Conservation (phyloP, 306 rosid species). For the Glycine latifolia region DNA sequence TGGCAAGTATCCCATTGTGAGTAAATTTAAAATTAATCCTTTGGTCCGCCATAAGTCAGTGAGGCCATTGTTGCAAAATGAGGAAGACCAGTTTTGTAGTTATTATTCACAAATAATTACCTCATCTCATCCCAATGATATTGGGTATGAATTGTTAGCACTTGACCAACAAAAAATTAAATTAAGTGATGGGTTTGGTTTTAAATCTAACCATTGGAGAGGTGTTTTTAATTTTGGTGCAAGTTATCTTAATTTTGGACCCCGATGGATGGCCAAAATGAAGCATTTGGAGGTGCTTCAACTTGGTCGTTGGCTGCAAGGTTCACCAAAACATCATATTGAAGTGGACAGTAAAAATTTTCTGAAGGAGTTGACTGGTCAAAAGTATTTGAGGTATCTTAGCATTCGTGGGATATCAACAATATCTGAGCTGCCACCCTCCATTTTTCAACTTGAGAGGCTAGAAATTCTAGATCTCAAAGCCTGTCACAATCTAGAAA, state of each 20-base stretch:
- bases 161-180: background rate
- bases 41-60: background rate
- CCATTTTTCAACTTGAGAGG: background rate
- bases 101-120: background rate
- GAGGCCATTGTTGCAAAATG: background rate
- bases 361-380: background rate
- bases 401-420: background rate
- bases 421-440: background rate
- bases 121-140: background rate
- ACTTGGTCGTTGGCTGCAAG: slow-evolving; percentile 36
- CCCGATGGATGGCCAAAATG: background rate
- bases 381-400: background rate
- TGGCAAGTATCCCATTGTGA: background rate
- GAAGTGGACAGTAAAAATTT: slow-evolving; percentile 13
- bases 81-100: background rate
- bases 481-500: slow-evolving; percentile 48
- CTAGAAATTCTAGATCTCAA: slow-evolving; percentile 38
- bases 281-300: slow-evolving; percentile 37
- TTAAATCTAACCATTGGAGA: background rate
- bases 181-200: background rate
- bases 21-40: slow-evolving; percentile 16
- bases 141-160: too few relatives aligned
- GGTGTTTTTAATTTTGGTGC: slow-evolving; percentile 44
- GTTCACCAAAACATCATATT: background rate
- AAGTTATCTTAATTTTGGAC: background rate